phyloP scores from a whole-genome alignment of 352 stramenopile species.

The Thalassiosira sp. region DNA sequence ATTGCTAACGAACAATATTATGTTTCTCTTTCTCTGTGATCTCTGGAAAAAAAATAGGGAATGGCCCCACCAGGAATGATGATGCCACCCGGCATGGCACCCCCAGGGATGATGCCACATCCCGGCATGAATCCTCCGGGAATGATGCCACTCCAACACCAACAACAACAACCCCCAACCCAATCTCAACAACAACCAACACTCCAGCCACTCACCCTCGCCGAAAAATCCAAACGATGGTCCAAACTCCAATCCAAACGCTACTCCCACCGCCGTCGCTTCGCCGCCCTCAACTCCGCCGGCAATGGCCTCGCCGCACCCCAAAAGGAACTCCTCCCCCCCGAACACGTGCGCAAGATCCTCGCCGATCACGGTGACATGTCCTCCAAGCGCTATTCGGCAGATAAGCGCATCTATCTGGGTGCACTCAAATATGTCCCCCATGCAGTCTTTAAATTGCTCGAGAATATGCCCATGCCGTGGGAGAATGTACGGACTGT shows the following conservation, averaged over 20 bases:
- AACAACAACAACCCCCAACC: constrained; percentile 10
- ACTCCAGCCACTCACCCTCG: constrained; percentile 40
- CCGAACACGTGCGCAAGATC: constrained; percentile 99
- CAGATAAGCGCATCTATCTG: constrained; percentile 98
- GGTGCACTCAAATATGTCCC: constrained; percentile 99
- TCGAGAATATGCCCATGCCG: constrained; percentile 99
- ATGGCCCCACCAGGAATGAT: constrained; percentile 20
- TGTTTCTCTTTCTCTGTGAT: no score
- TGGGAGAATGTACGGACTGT: constrained; percentile 99
- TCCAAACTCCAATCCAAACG: constrained; percentile 89
- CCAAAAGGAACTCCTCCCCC: constrained; percentile 85
- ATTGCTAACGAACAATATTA: no score
- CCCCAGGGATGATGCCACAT: constrained; percentile 39
- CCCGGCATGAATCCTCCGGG: constrained; percentile 36
- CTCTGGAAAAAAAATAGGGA: no score
- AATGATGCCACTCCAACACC: constrained; percentile 27
- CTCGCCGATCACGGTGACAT: constrained; percentile 99
- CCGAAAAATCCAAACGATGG: constrained; percentile 84
- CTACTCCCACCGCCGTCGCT: constrained; percentile 92
- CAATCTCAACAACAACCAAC: constrained; percentile 12
- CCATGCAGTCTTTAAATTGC: constrained; percentile 98
- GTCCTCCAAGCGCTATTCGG: constrained; percentile 98
- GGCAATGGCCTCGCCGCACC: constrained; percentile 88
- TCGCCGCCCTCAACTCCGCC: constrained; percentile 88
- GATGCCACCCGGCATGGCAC: constrained; percentile 38